A percentile compares a stretch with the other conserved stretches of the same genome.
Evolutionary conservation across 805 yeast genomes (phyloP).

Genomic region (Starmerella cellae): DNA sequence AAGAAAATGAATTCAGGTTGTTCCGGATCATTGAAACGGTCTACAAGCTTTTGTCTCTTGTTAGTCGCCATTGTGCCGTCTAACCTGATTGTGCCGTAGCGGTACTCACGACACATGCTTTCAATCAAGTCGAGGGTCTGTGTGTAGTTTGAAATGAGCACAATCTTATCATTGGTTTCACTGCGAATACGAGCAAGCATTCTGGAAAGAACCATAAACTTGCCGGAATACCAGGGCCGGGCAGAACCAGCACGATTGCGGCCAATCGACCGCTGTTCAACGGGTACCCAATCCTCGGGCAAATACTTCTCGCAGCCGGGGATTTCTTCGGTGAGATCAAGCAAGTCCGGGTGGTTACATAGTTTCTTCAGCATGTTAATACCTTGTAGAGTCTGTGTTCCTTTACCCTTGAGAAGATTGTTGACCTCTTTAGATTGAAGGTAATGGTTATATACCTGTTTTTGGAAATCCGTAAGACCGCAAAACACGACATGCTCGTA

Average conservation of each 20-base stretch:
- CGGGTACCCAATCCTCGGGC: conserved; percentile 61
- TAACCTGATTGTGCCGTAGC: conserved; percentile 66
- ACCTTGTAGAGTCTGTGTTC: conserved; percentile 77
- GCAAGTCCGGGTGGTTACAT: conserved; percentile 85
- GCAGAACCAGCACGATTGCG: conserved; percentile 54
- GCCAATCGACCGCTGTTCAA: conserved; percentile 26
- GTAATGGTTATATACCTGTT: conserved; percentile 53
- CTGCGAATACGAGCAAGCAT: conserved; percentile 61
- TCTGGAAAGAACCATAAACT: conserved; percentile 70
- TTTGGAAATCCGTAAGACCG: conserved; percentile 66
- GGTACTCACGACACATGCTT: conserved; percentile 58
- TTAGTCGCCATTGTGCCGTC: conserved; percentile 90
- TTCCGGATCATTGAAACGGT: conserved; percentile 79
- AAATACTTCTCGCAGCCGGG: conserved; percentile 45
- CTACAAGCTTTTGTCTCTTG: conserved; percentile 87
- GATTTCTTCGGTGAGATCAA: conserved; percentile 65
- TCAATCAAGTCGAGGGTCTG: conserved; percentile 88
- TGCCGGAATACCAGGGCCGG: conserved; percentile 75
- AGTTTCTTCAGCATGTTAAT: conserved; percentile 79
- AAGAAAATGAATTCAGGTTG: conserved; percentile 78
- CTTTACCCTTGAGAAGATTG: conserved; percentile 39
- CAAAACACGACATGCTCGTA: conserved; percentile 96
- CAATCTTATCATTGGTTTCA: conserved; percentile 90
- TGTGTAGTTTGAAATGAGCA: conserved; percentile 85
- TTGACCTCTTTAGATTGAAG: conserved; percentile 67